Base-by-base conservation (phyloP, 1,139 yeast species). In the Diutina catenulata region DNA sequence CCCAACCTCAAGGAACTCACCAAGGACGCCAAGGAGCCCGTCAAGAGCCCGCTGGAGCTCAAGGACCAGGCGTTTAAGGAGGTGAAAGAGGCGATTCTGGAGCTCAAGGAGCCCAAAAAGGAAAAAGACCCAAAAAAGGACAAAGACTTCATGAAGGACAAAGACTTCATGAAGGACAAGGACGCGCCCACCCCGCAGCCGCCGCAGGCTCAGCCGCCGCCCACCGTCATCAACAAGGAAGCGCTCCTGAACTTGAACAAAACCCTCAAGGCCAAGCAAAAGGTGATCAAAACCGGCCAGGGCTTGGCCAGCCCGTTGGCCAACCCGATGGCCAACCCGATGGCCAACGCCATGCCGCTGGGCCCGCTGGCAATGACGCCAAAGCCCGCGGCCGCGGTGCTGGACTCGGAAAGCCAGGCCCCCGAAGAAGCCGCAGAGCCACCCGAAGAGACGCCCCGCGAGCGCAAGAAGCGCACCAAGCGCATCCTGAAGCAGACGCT, bases 401-500 rank as follows among this genome's bases (percentile, higher is more conserved):
- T 15, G 18, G n/a, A 19, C 9, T 13, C 35, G 25, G 19, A 29
- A 11, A 23, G 19, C 10, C 23, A 29, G 15, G 14, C 23, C 33
- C 13, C 13, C 33, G 33, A 29, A 13, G 33, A 29, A 11, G 21
- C 19, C 15, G 14, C 33, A 10, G 14, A 4, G 10, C 8, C 13
- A 7, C 13, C 33, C 24, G 21, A 16, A 8, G 33, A 29, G 8
- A n/a, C n/a, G n/a, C 25, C 20, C 24, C 25, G 5, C 7, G 14
- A 5, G 22, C 16, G 7, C n/a, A 24, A 21, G 8, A 8, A 16
- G 14, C 14, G 13, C 11, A 31, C 20, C 7, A 31, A 31, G 11
- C 35, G 35, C 13, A 31, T 31, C 16, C 35, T 31, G 35, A 31
- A 31, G n/a, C 35, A 31, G 19, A 21, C 35, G 18, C 25, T 21